These are phyloP conservation scores for Macrophomina pseudophaseolina DNA, from an alignment of 2,329 filamentous ascomycete species.

Conservation along the genomic window DNA sequence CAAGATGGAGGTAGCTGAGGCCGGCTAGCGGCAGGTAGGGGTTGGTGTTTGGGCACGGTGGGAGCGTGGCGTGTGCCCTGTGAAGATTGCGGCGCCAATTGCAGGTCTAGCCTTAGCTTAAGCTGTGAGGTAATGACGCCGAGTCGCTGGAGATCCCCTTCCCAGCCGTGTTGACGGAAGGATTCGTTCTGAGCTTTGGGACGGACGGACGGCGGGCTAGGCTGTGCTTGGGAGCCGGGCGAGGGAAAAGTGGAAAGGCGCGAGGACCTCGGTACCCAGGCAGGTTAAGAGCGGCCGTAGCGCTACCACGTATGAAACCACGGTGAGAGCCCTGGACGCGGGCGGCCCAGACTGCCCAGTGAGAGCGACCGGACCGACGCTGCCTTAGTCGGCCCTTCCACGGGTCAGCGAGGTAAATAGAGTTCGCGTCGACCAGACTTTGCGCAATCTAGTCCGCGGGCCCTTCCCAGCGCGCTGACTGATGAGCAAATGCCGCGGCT, in stretches of 20 bases:
- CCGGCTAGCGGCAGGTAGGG: constrained; percentile 39
- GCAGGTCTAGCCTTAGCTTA: constrained; percentile 37
- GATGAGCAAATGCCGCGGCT: constrained; percentile 26
- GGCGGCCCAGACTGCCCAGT: constrained; percentile 27
- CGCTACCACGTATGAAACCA: constrained; percentile 27
- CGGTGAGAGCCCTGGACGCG: constrained; percentile 25
- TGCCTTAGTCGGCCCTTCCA: constrained; percentile 28
- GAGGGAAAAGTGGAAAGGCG: constrained; percentile 26
- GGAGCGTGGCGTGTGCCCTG: constrained; percentile 34
- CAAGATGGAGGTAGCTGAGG: constrained; percentile 34
- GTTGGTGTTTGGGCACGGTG: constrained; percentile 29
- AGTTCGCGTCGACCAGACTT: constrained; percentile 24
- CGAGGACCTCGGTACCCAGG: constrained; percentile 27
- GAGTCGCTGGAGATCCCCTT: constrained; percentile 28
- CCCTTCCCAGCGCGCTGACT: constrained; percentile 25
- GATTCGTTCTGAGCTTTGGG: constrained; percentile 22
- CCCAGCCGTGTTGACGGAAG: constrained; percentile 25
- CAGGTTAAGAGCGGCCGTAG: constrained; percentile 25
- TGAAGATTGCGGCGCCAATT: constrained; percentile 44
- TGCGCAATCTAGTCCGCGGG: constrained; percentile 25
- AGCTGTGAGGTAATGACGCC: constrained; percentile 44
- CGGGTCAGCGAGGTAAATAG: constrained; percentile 26
- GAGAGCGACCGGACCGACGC: constrained; percentile 26
- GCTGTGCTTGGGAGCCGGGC: constrained; percentile 23
- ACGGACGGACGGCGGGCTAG: constrained; percentile 24